Percentiles rank a stretch among this genome's conserved stretches.
phyloP scores from a whole-genome alignment of 2,329 filamentous ascomycete species.

The Talaromyces amestolkiae region DNA sequence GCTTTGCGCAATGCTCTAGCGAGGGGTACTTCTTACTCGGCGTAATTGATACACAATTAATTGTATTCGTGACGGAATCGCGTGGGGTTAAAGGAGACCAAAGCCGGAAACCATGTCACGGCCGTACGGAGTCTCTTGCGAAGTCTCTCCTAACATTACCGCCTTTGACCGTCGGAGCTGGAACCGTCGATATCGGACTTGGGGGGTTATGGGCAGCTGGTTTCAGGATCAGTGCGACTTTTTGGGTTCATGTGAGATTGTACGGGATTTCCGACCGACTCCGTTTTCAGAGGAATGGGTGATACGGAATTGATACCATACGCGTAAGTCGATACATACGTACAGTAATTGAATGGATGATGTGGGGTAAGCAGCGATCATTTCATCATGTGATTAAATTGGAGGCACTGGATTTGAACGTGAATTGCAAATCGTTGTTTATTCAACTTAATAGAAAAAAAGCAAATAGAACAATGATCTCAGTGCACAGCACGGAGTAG shows the following conservation, averaged over 20 bases:
- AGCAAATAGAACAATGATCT: background rate
- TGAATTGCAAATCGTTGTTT: no score
- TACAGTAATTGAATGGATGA: background rate
- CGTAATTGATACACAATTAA: no score
- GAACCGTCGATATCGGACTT: background rate
- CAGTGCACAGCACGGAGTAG: background rate
- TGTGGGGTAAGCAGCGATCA: slow-evolving; percentile 8
- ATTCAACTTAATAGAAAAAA: no score
- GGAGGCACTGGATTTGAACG: background rate
- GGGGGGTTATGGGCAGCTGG: background rate
- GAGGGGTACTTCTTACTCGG: background rate
- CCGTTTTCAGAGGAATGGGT: background rate
- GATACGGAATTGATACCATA: background rate
- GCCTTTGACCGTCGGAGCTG: background rate
- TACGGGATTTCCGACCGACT: background rate
- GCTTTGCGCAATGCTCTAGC: background rate
- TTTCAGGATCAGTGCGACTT: background rate
- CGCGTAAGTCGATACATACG: no score
- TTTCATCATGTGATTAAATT: background rate
- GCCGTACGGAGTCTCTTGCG: background rate
- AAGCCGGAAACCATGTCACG: background rate
- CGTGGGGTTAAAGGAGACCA: background rate
- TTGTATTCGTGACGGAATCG: background rate
- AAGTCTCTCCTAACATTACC: background rate
- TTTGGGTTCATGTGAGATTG: background rate